Base-by-base conservation (phyloP, 345 rosid species). In the Atalantia buxifolia region DNA sequence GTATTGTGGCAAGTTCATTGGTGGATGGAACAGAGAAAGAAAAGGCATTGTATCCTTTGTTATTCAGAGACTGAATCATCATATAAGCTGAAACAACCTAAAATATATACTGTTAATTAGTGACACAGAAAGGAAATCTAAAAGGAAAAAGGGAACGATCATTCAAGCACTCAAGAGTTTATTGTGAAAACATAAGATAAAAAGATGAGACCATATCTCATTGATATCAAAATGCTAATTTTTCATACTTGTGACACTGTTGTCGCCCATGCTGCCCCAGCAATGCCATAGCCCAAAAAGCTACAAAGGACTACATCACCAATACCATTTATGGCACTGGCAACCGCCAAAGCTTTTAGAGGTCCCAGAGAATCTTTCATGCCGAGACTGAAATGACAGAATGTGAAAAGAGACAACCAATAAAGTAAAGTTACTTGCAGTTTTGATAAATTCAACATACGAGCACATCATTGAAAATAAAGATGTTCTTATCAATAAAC, bases 221-320 rank as follows among this genome's bases (percentile, higher is more conserved):
- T 22, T 18, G 6, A n/a, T 57, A 71, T 18, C 38, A 59, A 76
- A 42, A 64, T 50, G 25, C 30, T 61, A 24, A 67, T 40, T 69
- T 28, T 45, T 53, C 83, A 60, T 81, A 95, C 99, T 83, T 95
- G 99, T 60, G 99, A 95, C 61, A 81, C 86, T 89, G 91, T 84
- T 55, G 99, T 92, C 45, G 97, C 94, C 96, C 93, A 93, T 74
- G 99, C 99, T 45, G 98, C 98, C 62, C 99, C 99, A n/a, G 91
- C 88, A 65, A 93, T 91, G 59, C 99, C 98, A 72, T 88, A 92
- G 67, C 93, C 96, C 76, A 93, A 83, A 83, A 89, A 85, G 61
- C 84, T 88, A 86, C 99, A 95, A 68, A 95, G 84, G 79, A 91
- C 86, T 77, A 92, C 74, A 78, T 90, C 97, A 75, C 99, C 98